A percentile compares a stretch with the other conserved stretches of the same genome.
phyloP scores from a whole-genome alignment of 1,284 basidiomycete genomes.

The Earliella scabrosa region DNA sequence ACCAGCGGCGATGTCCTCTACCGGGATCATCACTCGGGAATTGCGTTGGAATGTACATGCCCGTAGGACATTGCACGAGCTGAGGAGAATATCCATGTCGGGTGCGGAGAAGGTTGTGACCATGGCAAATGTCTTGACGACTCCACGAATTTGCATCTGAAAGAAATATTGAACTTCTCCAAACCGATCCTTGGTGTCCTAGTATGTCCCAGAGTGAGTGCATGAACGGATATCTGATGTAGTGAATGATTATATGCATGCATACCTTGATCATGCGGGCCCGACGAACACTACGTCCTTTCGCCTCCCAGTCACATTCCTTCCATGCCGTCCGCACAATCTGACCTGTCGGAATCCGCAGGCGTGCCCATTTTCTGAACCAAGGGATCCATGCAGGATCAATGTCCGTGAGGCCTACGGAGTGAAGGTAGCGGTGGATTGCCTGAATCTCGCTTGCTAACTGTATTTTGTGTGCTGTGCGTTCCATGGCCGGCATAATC shows the following conservation, averaged over 20 bases:
- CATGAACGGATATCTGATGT: neutral
- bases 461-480: neutral
- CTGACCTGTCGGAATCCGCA: constrained; percentile 8
- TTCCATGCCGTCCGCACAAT: constrained; percentile 24
- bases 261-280: constrained; percentile 10
- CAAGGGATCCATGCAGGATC: neutral
- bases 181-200: neutral
- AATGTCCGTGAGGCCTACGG: neutral
- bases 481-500: neutral
- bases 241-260: neutral
- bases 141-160: neutral
- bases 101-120: neutral
- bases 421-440: neutral
- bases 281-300: neutral
- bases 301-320: constrained; percentile 7
- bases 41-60: neutral
- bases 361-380: constrained; percentile 9
- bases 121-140: neutral
- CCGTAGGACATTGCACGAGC: neutral
- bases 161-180: constrained; percentile 11
- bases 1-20: neutral
- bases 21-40: neutral
- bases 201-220: neutral
- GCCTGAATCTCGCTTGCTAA: neutral
- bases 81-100: neutral